Percentiles rank a stretch among this genome's conserved stretches.
phyloP scores from a whole-genome alignment of 768 basidiomycete species.

The Suillus occidentalis region DNA sequence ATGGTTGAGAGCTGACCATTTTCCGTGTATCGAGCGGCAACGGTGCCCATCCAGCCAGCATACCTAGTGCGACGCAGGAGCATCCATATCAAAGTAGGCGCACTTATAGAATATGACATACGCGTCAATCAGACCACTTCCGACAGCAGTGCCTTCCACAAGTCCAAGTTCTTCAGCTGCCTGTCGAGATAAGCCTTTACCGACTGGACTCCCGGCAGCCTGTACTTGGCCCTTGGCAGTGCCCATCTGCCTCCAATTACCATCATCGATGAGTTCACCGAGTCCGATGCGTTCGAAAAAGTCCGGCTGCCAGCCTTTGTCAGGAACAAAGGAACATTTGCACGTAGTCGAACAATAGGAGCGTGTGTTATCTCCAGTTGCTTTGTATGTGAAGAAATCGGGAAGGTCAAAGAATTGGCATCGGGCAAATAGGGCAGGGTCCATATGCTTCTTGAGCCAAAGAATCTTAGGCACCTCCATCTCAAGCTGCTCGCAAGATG shows the following conservation, averaged over 20 bases:
- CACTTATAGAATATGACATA: conserved; percentile 35
- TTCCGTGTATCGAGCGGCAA: conserved; percentile 74
- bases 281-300: conserved; percentile 90
- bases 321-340: conserved; percentile 92
- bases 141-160: conserved; percentile 84
- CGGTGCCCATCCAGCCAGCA: conserved; percentile 97
- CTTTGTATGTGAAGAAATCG: conserved; percentile 94
- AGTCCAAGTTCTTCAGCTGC: conserved; percentile 89
- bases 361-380: conserved; percentile 69
- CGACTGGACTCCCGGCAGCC: conserved; percentile 85
- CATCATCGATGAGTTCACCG: conserved; percentile 61
- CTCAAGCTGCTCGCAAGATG: conserved; percentile 62
- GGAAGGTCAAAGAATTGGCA: conserved; percentile 92
- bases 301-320: conserved; percentile 83
- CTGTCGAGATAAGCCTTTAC: conserved; percentile 70
- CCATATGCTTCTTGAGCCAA: conserved; percentile 94
- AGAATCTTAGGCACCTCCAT: conserved; percentile 99
- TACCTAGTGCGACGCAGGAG: conserved; percentile 47
- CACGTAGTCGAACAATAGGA: conserved; percentile 95
- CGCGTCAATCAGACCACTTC: conserved; percentile 97
- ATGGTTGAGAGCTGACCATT: conserved; percentile 50
- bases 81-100: conserved; percentile 1
- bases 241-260: conserved; percentile 72
- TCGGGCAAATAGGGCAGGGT: conserved; percentile 59
- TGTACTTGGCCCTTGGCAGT: conserved; percentile 62